A percentile compares a stretch with the other conserved stretches of the same genome.
Evolutionary conservation across 2,329 filamentous ascomycete genomes (phyloP).

Genomic region (Aspergillus spinulosporus): DNA sequence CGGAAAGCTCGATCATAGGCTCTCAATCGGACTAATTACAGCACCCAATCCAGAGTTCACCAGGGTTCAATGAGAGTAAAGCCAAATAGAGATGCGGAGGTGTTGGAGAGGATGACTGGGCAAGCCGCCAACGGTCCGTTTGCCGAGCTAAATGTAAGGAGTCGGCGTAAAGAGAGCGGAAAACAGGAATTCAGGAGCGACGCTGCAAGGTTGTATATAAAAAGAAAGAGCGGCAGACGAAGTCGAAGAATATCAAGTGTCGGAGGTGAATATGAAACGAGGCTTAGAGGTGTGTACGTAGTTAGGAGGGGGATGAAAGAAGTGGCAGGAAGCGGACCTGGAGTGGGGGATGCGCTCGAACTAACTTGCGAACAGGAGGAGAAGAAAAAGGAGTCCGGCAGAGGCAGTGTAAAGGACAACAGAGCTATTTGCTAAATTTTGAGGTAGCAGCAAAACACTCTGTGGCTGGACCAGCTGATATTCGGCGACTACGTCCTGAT

Average conservation of each 20-base stretch:
- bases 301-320: constrained; percentile 26
- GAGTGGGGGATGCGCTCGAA: constrained; percentile 6
- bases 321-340: constrained; percentile 15
- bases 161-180: background rate
- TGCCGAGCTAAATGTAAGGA: constrained; percentile 13
- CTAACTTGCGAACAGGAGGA: constrained; percentile 26
- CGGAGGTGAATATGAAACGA: constrained; percentile 5
- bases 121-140: background rate
- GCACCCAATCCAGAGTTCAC: background rate
- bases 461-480: background rate
- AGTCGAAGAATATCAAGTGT: background rate
- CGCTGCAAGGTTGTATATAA: background rate
- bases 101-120: constrained; percentile 6
- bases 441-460: background rate
- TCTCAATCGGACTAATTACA: constrained; percentile 10
- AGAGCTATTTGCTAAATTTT: background rate
- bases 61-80: background rate
- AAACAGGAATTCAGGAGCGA: background rate
- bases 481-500: background rate
- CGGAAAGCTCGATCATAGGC: constrained; percentile 33
- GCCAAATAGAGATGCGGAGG: constrained; percentile 3
- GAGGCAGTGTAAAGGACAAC: background rate
- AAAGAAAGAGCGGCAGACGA: background rate
- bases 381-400: constrained; percentile 4
- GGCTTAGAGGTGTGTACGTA: constrained; percentile 7